Conservation (phyloP, 345 rosid genomes). For the Hevea brasiliensis region DNA sequence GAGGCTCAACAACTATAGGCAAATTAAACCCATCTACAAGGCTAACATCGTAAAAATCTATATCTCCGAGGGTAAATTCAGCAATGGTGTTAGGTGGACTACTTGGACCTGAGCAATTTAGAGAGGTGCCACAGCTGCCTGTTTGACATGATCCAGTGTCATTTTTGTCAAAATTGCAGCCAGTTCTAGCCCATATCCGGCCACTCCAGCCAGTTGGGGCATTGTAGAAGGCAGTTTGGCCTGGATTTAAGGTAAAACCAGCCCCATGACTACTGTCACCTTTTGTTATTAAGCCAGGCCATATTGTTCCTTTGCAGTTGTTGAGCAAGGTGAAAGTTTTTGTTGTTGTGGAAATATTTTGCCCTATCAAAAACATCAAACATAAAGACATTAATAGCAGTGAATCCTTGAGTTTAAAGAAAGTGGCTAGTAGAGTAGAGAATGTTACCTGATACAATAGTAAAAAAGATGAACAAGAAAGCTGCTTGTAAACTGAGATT, state of each 20-base stretch:
- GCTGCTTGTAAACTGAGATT: not conserved
- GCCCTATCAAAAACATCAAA: constrained; percentile 3
- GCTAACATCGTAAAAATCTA: constrained; percentile 59
- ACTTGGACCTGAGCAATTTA: constrained; percentile 60
- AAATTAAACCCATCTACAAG: constrained; percentile 67
- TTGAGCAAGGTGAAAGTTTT: constrained; percentile 62
- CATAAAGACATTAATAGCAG: not conserved
- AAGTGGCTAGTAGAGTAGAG: not conserved
- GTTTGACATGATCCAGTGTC: constrained; percentile 75
- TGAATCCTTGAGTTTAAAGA: no score
- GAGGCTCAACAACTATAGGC: constrained; percentile 43
- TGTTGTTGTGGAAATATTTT: constrained; percentile 23
- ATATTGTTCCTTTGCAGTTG: constrained; percentile 58
- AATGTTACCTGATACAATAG: constrained; percentile 18
- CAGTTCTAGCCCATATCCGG: constrained; percentile 83
- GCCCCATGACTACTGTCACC: constrained; percentile 56
- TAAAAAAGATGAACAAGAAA: constrained; percentile 9
- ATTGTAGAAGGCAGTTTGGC: constrained; percentile 50
- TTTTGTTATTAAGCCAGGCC: constrained; percentile 62
- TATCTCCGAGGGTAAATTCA: constrained; percentile 47
- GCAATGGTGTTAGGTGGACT: constrained; percentile 63
- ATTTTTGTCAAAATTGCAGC: constrained; percentile 59
- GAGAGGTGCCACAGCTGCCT: constrained; percentile 62
- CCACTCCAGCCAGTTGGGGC: constrained; percentile 86
- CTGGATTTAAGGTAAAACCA: constrained; percentile 58